These are phyloP conservation scores for Neopestalotiopsis sp. DNA, from an alignment of 2,329 filamentous ascomycete species.

Conservation along the genomic window DNA sequence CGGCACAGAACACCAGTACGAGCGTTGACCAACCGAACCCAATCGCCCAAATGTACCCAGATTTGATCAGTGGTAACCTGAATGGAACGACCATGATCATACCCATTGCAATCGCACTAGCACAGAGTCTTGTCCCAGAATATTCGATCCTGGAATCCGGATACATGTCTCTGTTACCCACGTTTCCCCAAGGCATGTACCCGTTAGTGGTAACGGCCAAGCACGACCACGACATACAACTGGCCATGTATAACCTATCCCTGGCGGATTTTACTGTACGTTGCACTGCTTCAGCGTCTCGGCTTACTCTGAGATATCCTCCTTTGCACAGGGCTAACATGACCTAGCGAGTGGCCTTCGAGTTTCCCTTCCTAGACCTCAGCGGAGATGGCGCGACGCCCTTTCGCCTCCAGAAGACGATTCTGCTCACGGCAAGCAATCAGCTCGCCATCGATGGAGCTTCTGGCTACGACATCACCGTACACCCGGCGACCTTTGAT, in stretches of 20 bases:
- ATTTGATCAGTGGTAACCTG: constrained; percentile 54
- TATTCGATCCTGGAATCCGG: constrained; percentile 56
- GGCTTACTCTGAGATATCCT: not conserved
- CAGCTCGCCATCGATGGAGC: constrained; percentile 49
- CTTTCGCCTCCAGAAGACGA: constrained; percentile 54
- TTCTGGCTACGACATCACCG: constrained; percentile 49
- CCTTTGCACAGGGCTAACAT: not conserved
- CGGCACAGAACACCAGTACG: constrained; percentile 26
- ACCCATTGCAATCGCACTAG: constrained; percentile 52
- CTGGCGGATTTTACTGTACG: constrained; percentile 55
- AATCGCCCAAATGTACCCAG: constrained; percentile 50
- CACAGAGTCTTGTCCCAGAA: constrained; percentile 53
- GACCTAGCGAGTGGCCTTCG: constrained; percentile 52
- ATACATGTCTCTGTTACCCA: constrained; percentile 50
- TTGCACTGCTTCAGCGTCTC: not conserved
- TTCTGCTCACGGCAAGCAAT: constrained; percentile 51
- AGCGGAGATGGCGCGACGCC: constrained; percentile 53
- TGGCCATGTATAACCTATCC: constrained; percentile 42
- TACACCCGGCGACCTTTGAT: constrained; percentile 47
- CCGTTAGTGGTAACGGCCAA: constrained; percentile 55
- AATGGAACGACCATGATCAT: constrained; percentile 59
- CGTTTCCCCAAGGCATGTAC: constrained; percentile 56
- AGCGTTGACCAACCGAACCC: constrained; percentile 48
- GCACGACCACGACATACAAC: constrained; percentile 56
- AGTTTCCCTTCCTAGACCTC: constrained; percentile 61